Evolutionary conservation across 2,329 filamentous ascomycete genomes (phyloP).

Genomic region (Ophiognomonia clavigignenti-juglandacearum): DNA sequence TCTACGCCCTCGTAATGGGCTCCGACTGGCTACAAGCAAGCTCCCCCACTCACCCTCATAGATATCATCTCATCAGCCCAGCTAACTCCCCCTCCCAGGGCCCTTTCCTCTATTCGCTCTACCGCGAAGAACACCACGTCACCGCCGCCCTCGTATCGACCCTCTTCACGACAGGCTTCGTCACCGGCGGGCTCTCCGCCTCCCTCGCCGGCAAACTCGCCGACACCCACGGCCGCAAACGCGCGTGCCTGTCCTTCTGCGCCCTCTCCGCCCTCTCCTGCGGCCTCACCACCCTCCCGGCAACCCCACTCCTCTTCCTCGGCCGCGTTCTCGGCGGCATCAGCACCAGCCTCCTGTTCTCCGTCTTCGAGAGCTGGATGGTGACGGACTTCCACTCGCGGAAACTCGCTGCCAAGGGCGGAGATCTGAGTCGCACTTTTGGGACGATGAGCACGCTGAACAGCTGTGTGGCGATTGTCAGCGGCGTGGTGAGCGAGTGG

Average conservation of each 20-base stretch:
- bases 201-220: conserved; percentile 43
- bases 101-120: conserved; percentile 32
- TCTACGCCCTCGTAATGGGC: conserved; percentile 45
- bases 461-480: conserved; percentile 48
- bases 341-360: conserved; percentile 52
- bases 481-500: conserved; percentile 48
- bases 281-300: conserved; percentile 27
- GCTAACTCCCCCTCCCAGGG: conserved; percentile 24
- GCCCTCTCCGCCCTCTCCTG: conserved; percentile 47
- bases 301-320: conserved; percentile 39
- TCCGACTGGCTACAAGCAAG: conserved; percentile 47
- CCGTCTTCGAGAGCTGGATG: conserved; percentile 58
- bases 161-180: conserved; percentile 40
- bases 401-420: conserved; percentile 33
- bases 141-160: conserved; percentile 27
- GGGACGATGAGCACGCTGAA: conserved; percentile 47
- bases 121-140: conserved; percentile 28
- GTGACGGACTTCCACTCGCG: conserved; percentile 48
- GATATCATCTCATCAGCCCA: background rate
- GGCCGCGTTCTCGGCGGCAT: conserved; percentile 52
- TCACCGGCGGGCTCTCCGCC: conserved; percentile 37
- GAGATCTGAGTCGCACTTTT: conserved; percentile 44
- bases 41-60: background rate
- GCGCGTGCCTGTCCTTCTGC: conserved; percentile 52
- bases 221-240: conserved; percentile 45